Evolutionary conservation across 257 asterid genomes (phyloP), one percentile per base, ranked within the genome.

Genomic region (Henckelia pumila): DNA sequence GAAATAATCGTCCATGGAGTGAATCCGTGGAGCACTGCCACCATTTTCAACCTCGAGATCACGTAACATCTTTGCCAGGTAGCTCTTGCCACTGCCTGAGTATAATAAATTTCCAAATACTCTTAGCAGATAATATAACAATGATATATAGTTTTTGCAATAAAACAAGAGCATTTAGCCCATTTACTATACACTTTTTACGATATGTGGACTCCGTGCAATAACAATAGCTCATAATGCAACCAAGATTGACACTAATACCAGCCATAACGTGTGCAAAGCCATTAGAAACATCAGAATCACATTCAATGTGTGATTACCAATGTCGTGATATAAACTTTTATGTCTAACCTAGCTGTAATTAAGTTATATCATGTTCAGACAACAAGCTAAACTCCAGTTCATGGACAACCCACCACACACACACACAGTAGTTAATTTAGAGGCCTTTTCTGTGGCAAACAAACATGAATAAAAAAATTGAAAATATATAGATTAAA

Each of bases 1-100:
- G 85, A 94, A 94, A 85, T 94, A 94, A 67, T 94, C 99, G 83
- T 94, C 97, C 86, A 91, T 91, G 44, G 99, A 88, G 80, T 91
- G 91, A 66, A 94, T 88, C 58, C 99, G 82, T 49, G 99, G 97
- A 64, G 89, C 97, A 63, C 72, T 69, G 72, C 96, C 95, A 80
- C 99, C 96, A 71, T 88, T 86, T 81, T 94, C 99, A 74, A 94
- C 88, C 85, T 94, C 99, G 62, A 94, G 76, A 62, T 94, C 96
- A 30, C 97, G 97, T 77, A 91, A 75, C 73, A 83, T 68, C 75
- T 91, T 94, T 20, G 96, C 99, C 84, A 91, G 63, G 82, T 94
- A 88, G 87, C 97, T 94, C 88, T 94, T 94, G 67, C 99, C 99
- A 78, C 99, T 88, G 69, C 99, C 99, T 94, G 85, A 81, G 26